Percentiles rank a stretch among this genome's conserved stretches.
phyloP scores from a whole-genome alignment of 2,329 filamentous ascomycete genomes.

The Pseudogymnoascus sp. region DNA sequence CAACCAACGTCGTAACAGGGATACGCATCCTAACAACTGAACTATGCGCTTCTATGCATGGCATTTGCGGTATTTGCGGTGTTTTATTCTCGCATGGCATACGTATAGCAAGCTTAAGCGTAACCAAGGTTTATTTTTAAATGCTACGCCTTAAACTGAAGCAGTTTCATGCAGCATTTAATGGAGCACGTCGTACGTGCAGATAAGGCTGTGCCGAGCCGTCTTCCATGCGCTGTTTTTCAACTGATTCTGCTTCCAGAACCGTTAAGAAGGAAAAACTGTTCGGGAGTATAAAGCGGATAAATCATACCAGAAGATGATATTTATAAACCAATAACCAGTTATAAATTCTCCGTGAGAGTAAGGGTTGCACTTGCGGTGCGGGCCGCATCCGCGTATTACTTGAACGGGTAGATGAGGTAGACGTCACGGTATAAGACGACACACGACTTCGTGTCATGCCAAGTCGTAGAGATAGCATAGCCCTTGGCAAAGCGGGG shows the following conservation, averaged over 20 bases:
- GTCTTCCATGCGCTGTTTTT: background rate
- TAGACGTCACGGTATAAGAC: background rate
- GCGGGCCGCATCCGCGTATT: background rate
- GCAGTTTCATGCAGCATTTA: background rate
- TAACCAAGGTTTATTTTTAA: background rate
- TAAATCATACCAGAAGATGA: background rate
- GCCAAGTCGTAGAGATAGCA: background rate
- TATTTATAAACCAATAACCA: background rate
- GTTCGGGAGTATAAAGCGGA: no score
- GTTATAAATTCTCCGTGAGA: background rate
- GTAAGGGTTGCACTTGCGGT: background rate
- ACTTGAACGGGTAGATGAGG: no score
- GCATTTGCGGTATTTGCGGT: background rate
- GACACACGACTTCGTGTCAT: background rate
- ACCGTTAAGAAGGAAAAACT: background rate
- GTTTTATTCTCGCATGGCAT: background rate
- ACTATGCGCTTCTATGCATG: background rate
- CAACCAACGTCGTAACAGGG: no score
- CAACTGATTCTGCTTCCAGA: background rate
- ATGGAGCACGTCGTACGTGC: background rate
- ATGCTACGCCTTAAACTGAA: background rate
- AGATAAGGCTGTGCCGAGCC: background rate
- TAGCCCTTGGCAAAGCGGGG: background rate
- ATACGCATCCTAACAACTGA: background rate
- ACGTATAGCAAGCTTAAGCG: background rate